Evolutionary conservation across 768 basidiomycete species (phyloP).

Genomic region (Hericium alpestre): DNA sequence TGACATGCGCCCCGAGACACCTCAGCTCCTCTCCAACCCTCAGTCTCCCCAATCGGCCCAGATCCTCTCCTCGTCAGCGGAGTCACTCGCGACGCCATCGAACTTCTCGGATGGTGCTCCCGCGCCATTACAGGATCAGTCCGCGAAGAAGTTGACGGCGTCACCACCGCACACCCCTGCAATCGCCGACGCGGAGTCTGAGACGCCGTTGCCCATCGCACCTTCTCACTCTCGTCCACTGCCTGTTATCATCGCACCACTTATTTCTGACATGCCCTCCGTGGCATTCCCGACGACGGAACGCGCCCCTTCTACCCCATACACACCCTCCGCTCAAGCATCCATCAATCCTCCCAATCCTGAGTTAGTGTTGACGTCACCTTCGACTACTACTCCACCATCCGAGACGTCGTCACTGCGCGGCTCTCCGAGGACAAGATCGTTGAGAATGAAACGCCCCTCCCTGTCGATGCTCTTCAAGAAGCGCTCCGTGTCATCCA

Average conservation of each 20-base stretch:
- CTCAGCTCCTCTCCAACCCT: conserved; percentile 8
- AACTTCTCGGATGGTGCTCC: conserved; percentile 9
- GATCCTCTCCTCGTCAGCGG: conserved; percentile 8
- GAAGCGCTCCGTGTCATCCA: conserved; percentile 37
- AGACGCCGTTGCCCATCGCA: conserved; percentile 19
- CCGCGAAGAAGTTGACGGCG: background rate
- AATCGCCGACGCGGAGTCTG: conserved; percentile 20
- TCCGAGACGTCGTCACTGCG: too few species aligned
- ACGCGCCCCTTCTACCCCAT: conserved; percentile 12
- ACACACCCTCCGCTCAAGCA: conserved; percentile 26
- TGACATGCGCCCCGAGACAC: conserved; percentile 10
- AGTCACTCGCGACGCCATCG: conserved; percentile 13
- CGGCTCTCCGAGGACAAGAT: conserved; percentile 25
- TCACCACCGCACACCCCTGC: conserved; percentile 3
- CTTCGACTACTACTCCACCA: conserved; percentile 23
- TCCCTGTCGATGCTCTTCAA: conserved; percentile 15
- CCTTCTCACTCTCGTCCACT: conserved; percentile 16
- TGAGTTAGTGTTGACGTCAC: conserved; percentile 23
- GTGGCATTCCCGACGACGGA: conserved; percentile 38
- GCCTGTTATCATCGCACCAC: conserved; percentile 14
- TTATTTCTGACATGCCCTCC: conserved; percentile 11
- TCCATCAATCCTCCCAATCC: conserved; percentile 26
- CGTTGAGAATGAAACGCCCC: conserved; percentile 17
- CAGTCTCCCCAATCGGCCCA: conserved; percentile 9
- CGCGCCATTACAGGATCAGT: conserved; percentile 1